Evolutionary conservation across 1,139 yeast genomes (phyloP), one percentile per base, ranked within the genome.

Genomic region (Lodderomyces orthopsilosis): DNA sequence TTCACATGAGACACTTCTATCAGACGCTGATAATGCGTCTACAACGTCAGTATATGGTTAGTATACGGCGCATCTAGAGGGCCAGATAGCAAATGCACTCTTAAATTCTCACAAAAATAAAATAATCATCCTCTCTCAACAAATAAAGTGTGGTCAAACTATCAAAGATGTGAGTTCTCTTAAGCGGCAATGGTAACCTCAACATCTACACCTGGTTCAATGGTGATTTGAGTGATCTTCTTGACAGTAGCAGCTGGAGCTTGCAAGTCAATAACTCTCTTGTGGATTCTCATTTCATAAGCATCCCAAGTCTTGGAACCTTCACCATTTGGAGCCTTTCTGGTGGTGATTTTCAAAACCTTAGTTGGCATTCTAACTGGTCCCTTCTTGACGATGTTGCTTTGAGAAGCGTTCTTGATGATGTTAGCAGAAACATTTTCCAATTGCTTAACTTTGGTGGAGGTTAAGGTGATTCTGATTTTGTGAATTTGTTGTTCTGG

Each of bases 251-350:
- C 79, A 68, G 96, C 89, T 74, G 97, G 96, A 61, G 98, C 96
- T 79, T 88, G 94, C 75, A 94, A 83, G 81, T 93, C 97, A 68
- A 93, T 89, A 75, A 89, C 85, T 80, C 99, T 91, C 94, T 94
- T 94, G 96, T 94, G 98, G 82, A 94, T 90, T 85, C 98, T 90
- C 96, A 94, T 88, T 83, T 94, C 98, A 76, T 84, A 94, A 66
- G 95, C 79, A 75, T 94, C 99, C 97, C 97, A 94, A 66, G 99
- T 94, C 91, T 94, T 93, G 66, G 98, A 93, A 91, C 99, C 99
- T 83, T 94, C 98, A 91, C 99, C 99, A 77, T 94, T 94, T 68
- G 99, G 99, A 70, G 98, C 85, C 90, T 94, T 94, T 88, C 99
- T 91, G 87, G 99, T 93, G 80, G 96, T 83, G 80, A 94, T 83